phyloP scores from a whole-genome alignment of 768 basidiomycete species.

The Naganishia vishniacii region DNA sequence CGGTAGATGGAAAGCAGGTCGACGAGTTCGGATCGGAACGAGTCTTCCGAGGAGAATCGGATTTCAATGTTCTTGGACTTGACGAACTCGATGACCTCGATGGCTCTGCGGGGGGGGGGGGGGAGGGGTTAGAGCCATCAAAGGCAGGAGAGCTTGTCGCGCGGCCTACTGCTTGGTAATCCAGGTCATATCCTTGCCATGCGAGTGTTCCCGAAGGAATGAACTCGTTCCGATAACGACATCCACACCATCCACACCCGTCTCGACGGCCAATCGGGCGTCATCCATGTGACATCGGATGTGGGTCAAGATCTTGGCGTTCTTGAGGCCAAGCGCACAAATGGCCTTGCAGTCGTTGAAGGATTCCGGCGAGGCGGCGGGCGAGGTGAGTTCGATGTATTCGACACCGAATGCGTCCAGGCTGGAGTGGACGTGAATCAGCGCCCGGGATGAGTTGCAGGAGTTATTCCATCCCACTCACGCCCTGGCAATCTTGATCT shows the following conservation, averaged over 20 bases:
- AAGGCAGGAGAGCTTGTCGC: not conserved
- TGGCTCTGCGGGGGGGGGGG: slow-evolving; percentile 53
- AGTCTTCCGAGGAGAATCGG: slow-evolving; percentile 98
- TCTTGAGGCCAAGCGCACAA: slow-evolving; percentile 94
- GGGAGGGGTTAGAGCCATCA: slow-evolving; percentile 14
- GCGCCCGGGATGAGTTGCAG: not conserved
- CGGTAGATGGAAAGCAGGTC: slow-evolving; percentile 98
- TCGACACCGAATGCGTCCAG: slow-evolving; percentile 98
- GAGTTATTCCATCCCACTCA: slow-evolving; percentile 28
- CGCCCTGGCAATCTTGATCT: slow-evolving; percentile 97
- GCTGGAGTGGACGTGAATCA: slow-evolving; percentile 19
- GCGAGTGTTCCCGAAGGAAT: slow-evolving; percentile 98
- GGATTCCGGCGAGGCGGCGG: slow-evolving; percentile 94
- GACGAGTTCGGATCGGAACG: slow-evolving; percentile 98
- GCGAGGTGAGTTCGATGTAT: slow-evolving; percentile 98
- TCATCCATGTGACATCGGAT: slow-evolving; percentile 99
- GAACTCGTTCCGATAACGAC: slow-evolving; percentile 99
- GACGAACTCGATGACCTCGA: slow-evolving; percentile 97
- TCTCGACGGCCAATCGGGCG: slow-evolving; percentile 95
- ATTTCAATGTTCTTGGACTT: slow-evolving; percentile 99
- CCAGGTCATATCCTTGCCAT: slow-evolving; percentile 99
- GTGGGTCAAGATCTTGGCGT: slow-evolving; percentile 78
- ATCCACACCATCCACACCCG: slow-evolving; percentile 97
- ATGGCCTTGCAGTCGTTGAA: slow-evolving; percentile 91
- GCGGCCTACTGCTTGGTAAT: slow-evolving; percentile 68